Evolutionary conservation across 2,329 filamentous ascomycete genomes (phyloP).

Genomic region (Trichoderma cornu-damae): DNA sequence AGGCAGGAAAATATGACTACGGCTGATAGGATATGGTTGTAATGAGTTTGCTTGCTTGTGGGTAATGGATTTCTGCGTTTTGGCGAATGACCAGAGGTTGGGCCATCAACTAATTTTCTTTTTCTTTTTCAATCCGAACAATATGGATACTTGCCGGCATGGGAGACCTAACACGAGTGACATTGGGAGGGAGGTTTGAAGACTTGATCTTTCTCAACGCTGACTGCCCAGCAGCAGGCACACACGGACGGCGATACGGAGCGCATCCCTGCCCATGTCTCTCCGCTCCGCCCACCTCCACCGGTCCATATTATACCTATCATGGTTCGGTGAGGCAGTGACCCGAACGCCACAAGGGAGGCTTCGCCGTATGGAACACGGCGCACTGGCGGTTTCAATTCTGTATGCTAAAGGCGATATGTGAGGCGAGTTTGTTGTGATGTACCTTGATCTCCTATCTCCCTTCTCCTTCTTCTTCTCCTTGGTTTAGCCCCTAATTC

Average conservation of each 20-base stretch:
- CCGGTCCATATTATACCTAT: neutral
- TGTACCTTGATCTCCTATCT: neutral
- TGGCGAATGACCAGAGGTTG: neutral
- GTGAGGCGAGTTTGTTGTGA: too few relatives aligned
- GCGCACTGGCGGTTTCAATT: too few relatives aligned
- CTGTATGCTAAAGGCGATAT: too few relatives aligned
- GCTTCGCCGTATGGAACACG: too few relatives aligned
- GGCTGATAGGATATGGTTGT: neutral
- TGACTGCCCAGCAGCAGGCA: neutral
- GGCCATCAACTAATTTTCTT: neutral
- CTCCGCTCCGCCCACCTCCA: neutral
- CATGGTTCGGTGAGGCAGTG: neutral
- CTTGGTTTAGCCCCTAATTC: neutral
- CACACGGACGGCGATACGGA: neutral
- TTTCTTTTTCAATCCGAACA: neutral
- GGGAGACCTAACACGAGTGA: too few relatives aligned
- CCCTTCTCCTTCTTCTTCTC: too few relatives aligned
- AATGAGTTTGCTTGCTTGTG: slow-evolving; percentile 3
- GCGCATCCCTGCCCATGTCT: neutral
- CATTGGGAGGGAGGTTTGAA: too few relatives aligned
- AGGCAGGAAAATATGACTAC: neutral
- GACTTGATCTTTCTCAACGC: too few relatives aligned
- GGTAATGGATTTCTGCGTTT: slow-evolving; percentile 12
- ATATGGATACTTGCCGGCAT: neutral
- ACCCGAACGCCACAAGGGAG: neutral